These are phyloP conservation scores for Coniochaeta sp. DNA, from an alignment of 2,329 filamentous ascomycete species.

Conservation along the genomic window DNA sequence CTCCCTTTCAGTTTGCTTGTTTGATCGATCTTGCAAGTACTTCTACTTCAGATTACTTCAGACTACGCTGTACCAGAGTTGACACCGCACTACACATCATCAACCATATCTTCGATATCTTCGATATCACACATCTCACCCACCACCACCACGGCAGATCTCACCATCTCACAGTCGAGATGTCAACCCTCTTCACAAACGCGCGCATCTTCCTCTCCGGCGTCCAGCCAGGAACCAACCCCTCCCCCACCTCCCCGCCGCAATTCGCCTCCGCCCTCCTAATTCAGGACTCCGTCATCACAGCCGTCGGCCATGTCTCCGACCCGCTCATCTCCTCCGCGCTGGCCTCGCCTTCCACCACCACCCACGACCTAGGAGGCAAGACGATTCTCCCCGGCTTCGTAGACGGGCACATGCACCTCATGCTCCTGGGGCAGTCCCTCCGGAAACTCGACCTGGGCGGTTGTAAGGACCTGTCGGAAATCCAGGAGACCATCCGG, in stretches of 20 bases:
- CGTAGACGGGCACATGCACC: constrained; percentile 52
- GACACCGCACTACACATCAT: background rate
- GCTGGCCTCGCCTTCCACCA: constrained; percentile 8
- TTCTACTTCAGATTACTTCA: too few relatives aligned
- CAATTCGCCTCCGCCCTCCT: constrained; percentile 30
- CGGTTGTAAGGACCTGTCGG: constrained; percentile 35
- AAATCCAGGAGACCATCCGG: constrained; percentile 40
- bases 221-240: constrained; percentile 13
- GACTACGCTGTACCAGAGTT: too few relatives aligned
- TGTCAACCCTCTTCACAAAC: constrained; percentile 30
- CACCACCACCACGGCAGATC: too few relatives aligned
- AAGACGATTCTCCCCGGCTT: constrained; percentile 45
- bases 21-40: too few relatives aligned
- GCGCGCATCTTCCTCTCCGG: constrained; percentile 36
- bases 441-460: constrained; percentile 43
- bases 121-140: too few relatives aligned
- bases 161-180: background rate
- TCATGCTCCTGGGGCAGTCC: constrained; percentile 47
- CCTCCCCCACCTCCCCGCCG: constrained; percentile 16
- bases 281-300: constrained; percentile 25
- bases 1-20: too few relatives aligned
- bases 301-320: constrained; percentile 26
- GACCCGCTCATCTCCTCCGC: constrained; percentile 15
- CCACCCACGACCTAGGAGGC: constrained; percentile 25
- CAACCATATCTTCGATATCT: too few relatives aligned